Evolutionary conservation across 176 grass and related monocot genomes (phyloP), one percentile per base, ranked within the genome.

Genomic region (Bonia amplexicaulis): DNA sequence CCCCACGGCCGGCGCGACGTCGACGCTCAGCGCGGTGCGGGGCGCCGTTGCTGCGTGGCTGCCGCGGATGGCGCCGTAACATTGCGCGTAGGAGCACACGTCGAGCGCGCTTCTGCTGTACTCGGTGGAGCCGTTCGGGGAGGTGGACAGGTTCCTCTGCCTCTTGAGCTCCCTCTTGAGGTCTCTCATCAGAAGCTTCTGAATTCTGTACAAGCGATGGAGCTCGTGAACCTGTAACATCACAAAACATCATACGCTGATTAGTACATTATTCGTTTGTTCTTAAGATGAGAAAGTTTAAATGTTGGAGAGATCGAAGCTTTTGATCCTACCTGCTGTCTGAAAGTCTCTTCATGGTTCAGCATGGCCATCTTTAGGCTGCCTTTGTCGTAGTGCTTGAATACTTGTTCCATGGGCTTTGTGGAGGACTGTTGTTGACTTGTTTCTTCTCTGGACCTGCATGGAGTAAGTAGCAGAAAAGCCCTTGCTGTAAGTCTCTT

Each of bases 281-380:
- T 83, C 55, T 27, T 12, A n/a, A 44, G 22, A 19, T 14, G 26
- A 64, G 14, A 17, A 27, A 7, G 22, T 29, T 12, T 7, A 40
- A 40, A 40, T 69, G 29, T 19, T 82, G 16, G 53, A 77, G 17
- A 12, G n/a, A 37, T 62, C 9, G 17, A 66, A 74, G 66, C 14
- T 35, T 75, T 29, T 19, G 53, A 25, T 23, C n/a, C 69, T 84
- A 92, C 93, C 64, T 95, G 93, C 60, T 90, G 93, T 60, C 83
- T 92, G 84, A 95, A 95, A 22, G 90, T 95, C 47, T 95, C 86
- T 71, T 95, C 93, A 29, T 95, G 93, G 70, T 92, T 95, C 86
- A 95, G 90, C 90, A 95, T 95, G 66, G 90, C 90, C 86, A 90
- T 82, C 83, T 95, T 95, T 27, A 92, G 84, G 6, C 53, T 79